Conservation (phyloP, 768 basidiomycete species). For the Podaxis carcinomalis region DNA sequence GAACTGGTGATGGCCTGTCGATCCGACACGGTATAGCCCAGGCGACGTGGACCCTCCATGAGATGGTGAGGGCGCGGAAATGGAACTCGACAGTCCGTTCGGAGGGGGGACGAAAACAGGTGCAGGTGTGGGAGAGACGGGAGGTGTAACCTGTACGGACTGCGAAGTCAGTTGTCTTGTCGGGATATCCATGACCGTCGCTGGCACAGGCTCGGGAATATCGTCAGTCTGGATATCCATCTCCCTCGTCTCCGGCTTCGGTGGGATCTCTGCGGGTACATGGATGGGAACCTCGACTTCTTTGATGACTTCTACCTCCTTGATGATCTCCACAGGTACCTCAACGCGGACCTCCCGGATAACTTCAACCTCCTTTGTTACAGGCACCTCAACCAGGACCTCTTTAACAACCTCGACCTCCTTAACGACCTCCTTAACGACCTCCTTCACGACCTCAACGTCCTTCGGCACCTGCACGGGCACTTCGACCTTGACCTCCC, state of each 20-base stretch:
- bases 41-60: slow-evolving; percentile 25
- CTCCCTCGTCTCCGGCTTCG: slow-evolving; percentile 67
- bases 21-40: slow-evolving; percentile 54
- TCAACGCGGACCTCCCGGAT: slow-evolving; percentile 11
- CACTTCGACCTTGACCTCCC: slow-evolving; percentile 15
- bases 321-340: slow-evolving; percentile 2
- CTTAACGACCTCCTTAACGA: slow-evolving; percentile 7
- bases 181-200: not conserved
- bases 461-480: slow-evolving; percentile 5
- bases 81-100: slow-evolving; percentile 13
- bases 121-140: slow-evolving; percentile 28
- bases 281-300: not conserved
- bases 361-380: slow-evolving; percentile 11
- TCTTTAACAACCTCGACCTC: slow-evolving; percentile 9
- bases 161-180: not conserved
- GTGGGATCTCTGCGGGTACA: slow-evolving; percentile 20
- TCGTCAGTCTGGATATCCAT: slow-evolving; percentile 79
- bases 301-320: slow-evolving; percentile 12
- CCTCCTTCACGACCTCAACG: slow-evolving; percentile 4
- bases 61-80: slow-evolving; percentile 17
- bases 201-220: slow-evolving; percentile 1
- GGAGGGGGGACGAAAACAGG: slow-evolving; percentile 26
- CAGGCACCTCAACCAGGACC: slow-evolving; percentile 4
- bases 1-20: slow-evolving; percentile 44
- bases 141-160: slow-evolving; percentile 12